Conservation (phyloP, 2,329 filamentous ascomycete species). For the Botrytis paeoniae region DNA sequence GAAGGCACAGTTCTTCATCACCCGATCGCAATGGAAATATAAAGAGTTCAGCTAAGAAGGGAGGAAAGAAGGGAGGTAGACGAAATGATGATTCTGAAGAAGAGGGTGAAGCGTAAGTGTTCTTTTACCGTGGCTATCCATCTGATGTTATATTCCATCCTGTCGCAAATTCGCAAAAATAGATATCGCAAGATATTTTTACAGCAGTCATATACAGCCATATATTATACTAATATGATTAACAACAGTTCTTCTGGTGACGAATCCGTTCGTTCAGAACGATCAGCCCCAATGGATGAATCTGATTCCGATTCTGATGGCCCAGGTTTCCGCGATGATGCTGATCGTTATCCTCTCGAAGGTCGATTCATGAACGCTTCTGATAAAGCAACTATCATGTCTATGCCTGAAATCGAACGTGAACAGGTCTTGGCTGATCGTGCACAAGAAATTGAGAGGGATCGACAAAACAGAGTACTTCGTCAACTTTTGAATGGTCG, state of each 20-base stretch:
- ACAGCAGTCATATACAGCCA: neutral
- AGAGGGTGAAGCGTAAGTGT: conserved; percentile 77
- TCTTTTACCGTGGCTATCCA: conserved; percentile 1
- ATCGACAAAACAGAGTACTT: conserved; percentile 77
- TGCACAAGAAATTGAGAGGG: conserved; percentile 75
- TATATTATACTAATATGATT: neutral
- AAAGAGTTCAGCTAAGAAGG: conserved; percentile 46
- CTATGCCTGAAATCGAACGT: conserved; percentile 83
- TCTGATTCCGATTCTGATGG: conserved; percentile 73
- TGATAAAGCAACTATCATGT: conserved; percentile 77
- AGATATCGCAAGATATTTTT: neutral
- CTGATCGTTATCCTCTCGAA: conserved; percentile 78
- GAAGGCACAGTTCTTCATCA: conserved; percentile 55
- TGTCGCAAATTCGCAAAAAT: neutral
- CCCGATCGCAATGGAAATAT: conserved; percentile 42
- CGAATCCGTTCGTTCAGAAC: conserved; percentile 69
- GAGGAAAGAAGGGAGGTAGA: conserved; percentile 47
- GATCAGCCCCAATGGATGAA: conserved; percentile 87
- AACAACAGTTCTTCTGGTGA: conserved; percentile 62
- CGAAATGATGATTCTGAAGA: conserved; percentile 65
- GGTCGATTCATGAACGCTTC: conserved; percentile 74
- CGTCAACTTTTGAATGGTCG: conserved; percentile 70
- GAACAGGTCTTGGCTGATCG: conserved; percentile 89
- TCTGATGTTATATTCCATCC: conserved; percentile 1
- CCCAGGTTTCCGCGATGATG: conserved; percentile 51